Conservation (phyloP, 2,329 filamentous ascomycete genomes). For the Cercospora sesami region DNA sequence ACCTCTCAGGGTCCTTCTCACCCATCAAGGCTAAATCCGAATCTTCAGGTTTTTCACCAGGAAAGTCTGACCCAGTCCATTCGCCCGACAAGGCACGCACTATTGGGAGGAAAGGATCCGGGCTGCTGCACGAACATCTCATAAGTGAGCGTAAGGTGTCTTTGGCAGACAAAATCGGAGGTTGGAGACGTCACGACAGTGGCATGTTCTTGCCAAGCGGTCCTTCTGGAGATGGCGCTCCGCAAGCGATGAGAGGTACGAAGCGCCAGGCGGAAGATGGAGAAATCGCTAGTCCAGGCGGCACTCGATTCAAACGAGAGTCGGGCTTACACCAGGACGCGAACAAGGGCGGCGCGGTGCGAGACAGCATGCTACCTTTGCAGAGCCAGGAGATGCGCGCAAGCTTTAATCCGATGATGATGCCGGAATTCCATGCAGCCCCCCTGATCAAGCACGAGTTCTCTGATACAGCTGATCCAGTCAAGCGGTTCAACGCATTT, state of each 20-base stretch:
- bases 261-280: conserved; percentile 6
- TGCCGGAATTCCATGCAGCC: neutral
- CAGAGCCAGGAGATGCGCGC: neutral
- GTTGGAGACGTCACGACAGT: conserved; percentile 17
- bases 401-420: neutral
- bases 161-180: conserved; percentile 20
- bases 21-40: conserved; percentile 22
- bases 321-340: neutral
- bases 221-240: neutral
- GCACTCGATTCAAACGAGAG: neutral
- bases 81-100: conserved; percentile 7
- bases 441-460: neutral
- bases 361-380: neutral
- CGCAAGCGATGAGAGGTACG: neutral
- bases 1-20: conserved; percentile 14
- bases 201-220: neutral
- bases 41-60: conserved; percentile 19
- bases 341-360: neutral
- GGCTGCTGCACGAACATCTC: neutral
- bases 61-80: conserved; percentile 16
- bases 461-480: neutral
- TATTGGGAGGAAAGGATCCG: neutral
- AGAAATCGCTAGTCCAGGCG: neutral
- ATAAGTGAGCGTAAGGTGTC: conserved; percentile 5
- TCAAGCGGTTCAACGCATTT: neutral